Conservation (phyloP, 768 basidiomycete species). For the Tulasnella sp. region DNA sequence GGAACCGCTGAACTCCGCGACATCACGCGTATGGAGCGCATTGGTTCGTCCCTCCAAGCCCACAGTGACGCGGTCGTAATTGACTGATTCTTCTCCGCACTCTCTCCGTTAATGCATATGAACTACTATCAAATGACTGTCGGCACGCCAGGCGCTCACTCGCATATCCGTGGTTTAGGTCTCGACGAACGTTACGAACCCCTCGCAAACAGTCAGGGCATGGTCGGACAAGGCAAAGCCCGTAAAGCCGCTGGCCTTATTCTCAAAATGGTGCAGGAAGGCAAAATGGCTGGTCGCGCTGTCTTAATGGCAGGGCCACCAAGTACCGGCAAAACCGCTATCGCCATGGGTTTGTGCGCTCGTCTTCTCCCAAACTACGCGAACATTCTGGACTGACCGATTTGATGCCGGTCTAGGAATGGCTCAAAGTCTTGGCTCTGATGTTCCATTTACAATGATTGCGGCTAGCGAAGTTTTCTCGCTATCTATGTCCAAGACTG, state of each 20-base stretch:
- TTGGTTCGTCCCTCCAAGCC: conserved; percentile 43
- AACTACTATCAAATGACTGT: conserved; percentile 13
- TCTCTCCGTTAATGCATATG: too few relatives aligned
- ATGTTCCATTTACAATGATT: conserved; percentile 97
- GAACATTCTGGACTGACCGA: neutral
- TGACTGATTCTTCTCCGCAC: neutral
- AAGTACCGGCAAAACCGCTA: conserved; percentile 95
- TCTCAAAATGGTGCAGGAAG: conserved; percentile 95
- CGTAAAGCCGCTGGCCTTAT: conserved; percentile 97
- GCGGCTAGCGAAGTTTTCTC: conserved; percentile 98
- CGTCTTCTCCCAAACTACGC: neutral
- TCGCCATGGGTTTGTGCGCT: conserved; percentile 71
- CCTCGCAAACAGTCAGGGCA: conserved; percentile 78
- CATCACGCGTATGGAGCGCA: conserved; percentile 88
- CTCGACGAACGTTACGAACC: conserved; percentile 89
- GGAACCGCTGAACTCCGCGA: conserved; percentile 72
- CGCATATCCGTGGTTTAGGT: conserved; percentile 92
- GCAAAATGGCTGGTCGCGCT: conserved; percentile 86
- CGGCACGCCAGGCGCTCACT: conserved; percentile 56
- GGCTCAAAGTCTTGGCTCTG: conserved; percentile 88
- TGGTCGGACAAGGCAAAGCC: conserved; percentile 95
- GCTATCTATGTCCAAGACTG: conserved; percentile 96
- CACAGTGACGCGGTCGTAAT: neutral
- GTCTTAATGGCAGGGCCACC: conserved; percentile 98
- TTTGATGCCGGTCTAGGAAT: conserved; percentile 65